Percentiles rank a stretch among this genome's conserved stretches.
Conservation (phyloP, 1,139 yeast genomes). For the Hyphopichia khmerensis region DNA sequence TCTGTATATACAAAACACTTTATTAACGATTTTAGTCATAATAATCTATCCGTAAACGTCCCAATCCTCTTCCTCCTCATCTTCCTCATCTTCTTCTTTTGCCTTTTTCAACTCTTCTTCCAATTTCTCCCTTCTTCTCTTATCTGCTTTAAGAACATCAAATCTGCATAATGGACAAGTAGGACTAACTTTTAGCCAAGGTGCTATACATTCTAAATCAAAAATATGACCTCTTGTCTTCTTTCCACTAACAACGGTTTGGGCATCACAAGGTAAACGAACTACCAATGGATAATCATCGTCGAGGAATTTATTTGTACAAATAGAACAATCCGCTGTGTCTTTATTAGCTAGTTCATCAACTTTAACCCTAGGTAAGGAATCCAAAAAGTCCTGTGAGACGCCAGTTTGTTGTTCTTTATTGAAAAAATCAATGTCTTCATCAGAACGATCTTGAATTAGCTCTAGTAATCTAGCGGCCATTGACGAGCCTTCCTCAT, state of each 20-base stretch:
- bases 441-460: constrained; percentile 10
- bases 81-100: constrained; percentile 65
- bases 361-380: constrained; percentile 67
- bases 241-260: constrained; percentile 15
- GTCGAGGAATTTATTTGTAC: constrained; percentile 69
- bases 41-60: constrained; percentile 63
- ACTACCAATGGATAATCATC: constrained; percentile 83
- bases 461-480: constrained; percentile 28
- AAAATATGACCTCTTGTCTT: constrained; percentile 57
- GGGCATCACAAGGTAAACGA: constrained; percentile 66
- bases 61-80: constrained; percentile 62
- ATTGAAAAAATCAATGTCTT: constrained; percentile 6
- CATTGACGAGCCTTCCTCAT: constrained; percentile 32
- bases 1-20: constrained; percentile 2
- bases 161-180: constrained; percentile 90
- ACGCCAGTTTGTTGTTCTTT: constrained; percentile 46
- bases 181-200: constrained; percentile 78
- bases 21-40: background rate
- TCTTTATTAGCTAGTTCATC: constrained; percentile 52
- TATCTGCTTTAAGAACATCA: constrained; percentile 50
- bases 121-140: constrained; percentile 42
- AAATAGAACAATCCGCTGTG: constrained; percentile 71
- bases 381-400: constrained; percentile 66
- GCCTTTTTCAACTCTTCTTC: constrained; percentile 37
- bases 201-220: constrained; percentile 87